Evolutionary conservation across 257 asterid species (phyloP), one percentile per base, ranked within the genome.

Genomic region (Plectranthus barbatus): DNA sequence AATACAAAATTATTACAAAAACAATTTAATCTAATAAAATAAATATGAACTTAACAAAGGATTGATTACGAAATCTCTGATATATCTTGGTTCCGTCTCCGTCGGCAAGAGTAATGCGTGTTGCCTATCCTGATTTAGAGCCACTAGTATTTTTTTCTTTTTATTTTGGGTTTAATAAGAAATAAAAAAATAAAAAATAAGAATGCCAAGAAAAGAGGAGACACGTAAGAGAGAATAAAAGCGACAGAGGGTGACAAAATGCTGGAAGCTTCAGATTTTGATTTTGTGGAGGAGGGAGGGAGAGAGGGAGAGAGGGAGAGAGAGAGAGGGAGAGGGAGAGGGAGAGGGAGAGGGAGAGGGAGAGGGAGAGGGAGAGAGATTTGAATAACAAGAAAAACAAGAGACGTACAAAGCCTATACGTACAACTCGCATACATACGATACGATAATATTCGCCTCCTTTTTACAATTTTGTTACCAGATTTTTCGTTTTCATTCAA

Each of bases 401-500:
- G 39, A 48, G 52, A 14, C 26, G 41, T 37, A 52, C 31, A 24
- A 26, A 52, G 55, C 26, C 39, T 40, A 29, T 40, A 65, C 57
- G 48, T 26, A 26, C 31, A 26, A 2, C 31, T 31, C 5, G 11
- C 13, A n/a, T 26, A 26, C 5, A 14, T 19, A 20, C 5, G 2
- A 21, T 9, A 26, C 31, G 2, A 41, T 14, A 20, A 59, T 52
- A 34, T 58, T 40, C 42, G 6, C 12, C 36, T n/a, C 15, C 2
- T 6, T 26, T 50, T 50, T 40, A 0, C 69, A 14, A 23, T 42
- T 14, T 19, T 46, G 48, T 52, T 36, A 62, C 57, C 64, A 26
- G 78, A 74, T 75, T 75, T 71, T 72, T 74, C 79, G 34, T 70
- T 74, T 68, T 65, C 72, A 54, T 56, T 37, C 76, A 36, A 73